A percentile compares a stretch with the other conserved stretches of the same genome.
These are phyloP conservation scores for Yamagishiella unicocca DNA, from an alignment of 139 green algal genomes.

Conservation along the genomic window DNA sequence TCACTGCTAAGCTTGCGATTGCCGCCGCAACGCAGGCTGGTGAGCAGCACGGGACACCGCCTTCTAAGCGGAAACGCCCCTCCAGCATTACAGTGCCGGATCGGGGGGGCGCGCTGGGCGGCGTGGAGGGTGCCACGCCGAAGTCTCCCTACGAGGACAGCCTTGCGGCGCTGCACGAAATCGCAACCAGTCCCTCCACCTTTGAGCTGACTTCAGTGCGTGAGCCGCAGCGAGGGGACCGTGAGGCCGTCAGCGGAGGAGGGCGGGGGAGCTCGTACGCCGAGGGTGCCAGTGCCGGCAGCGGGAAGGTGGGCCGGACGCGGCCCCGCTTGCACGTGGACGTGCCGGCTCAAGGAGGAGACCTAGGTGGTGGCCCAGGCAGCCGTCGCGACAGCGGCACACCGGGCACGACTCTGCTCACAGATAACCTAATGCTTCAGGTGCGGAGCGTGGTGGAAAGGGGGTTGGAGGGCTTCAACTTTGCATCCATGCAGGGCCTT, in stretches of 20 bases:
- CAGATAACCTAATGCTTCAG: conserved; percentile 30
- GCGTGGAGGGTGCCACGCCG: conserved; percentile 28
- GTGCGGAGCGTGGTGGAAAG: not conserved
- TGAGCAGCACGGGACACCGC: not conserved
- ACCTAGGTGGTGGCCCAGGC: not conserved
- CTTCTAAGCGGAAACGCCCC: conserved; percentile 32
- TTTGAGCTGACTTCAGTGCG: conserved; percentile 35
- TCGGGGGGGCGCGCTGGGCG: not conserved
- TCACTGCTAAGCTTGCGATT: too few species aligned
- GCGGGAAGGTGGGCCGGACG: not conserved
- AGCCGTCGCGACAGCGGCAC: conserved; percentile 13
- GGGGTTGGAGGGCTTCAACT: too few species aligned
- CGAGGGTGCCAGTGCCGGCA: not conserved
- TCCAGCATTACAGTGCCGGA: conserved; percentile 21
- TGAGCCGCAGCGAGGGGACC: conserved; percentile 17
- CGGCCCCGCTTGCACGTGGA: conserved; percentile 41
- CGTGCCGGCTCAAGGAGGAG: conserved; percentile 13
- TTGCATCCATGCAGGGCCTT: not conserved
- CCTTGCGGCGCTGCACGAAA: conserved; percentile 60
- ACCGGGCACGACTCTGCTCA: not conserved
- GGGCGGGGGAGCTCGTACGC: too few species aligned
- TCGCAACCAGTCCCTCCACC: conserved; percentile 53
- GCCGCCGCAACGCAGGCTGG: not conserved
- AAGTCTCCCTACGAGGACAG: conserved; percentile 61
- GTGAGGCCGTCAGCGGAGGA: too few species aligned